Evolutionary conservation across 345 rosid genomes (phyloP).

Genomic region (Linum usitatissimum): DNA sequence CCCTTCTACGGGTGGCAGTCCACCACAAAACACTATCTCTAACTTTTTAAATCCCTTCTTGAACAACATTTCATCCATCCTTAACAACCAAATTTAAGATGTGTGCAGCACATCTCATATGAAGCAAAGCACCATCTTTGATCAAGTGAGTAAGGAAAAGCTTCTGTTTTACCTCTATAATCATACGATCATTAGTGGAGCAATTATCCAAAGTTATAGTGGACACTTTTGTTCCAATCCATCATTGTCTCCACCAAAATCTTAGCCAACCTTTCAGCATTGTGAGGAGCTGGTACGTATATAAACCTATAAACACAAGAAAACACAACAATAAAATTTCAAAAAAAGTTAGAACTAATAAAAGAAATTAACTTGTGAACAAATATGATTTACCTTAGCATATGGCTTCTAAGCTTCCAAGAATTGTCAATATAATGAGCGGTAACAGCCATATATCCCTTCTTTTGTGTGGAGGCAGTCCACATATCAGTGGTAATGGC

Average conservation of each 20-base stretch:
- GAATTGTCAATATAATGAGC: too few species aligned
- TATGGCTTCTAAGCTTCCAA: too few species aligned
- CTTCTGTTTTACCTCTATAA: too few species aligned
- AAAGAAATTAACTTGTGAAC: not conserved
- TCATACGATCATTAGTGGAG: not conserved
- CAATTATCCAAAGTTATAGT: not conserved
- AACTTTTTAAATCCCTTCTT: too few species aligned
- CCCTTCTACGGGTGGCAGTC: not conserved
- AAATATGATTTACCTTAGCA: too few species aligned
- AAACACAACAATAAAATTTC: not conserved
- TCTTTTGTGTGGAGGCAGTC: not conserved
- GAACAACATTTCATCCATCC: too few species aligned
- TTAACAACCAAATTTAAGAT: too few species aligned
- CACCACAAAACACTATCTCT: too few species aligned
- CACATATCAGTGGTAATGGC: not conserved
- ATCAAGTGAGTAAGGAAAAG: too few species aligned
- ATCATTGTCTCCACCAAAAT: not conserved
- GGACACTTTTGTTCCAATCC: not conserved
- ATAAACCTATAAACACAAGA: not conserved
- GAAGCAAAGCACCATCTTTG: too few species aligned
- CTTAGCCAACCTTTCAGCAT: not conserved
- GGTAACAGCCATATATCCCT: not conserved
- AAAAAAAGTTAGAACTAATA: too few species aligned
- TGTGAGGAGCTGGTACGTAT: not conserved
- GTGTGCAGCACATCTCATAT: too few species aligned